A percentile compares a stretch with the other conserved stretches of the same genome.
Evolutionary conservation across 2,329 filamentous ascomycete genomes (phyloP).

Genomic region (Stachybotrys chartarum): DNA sequence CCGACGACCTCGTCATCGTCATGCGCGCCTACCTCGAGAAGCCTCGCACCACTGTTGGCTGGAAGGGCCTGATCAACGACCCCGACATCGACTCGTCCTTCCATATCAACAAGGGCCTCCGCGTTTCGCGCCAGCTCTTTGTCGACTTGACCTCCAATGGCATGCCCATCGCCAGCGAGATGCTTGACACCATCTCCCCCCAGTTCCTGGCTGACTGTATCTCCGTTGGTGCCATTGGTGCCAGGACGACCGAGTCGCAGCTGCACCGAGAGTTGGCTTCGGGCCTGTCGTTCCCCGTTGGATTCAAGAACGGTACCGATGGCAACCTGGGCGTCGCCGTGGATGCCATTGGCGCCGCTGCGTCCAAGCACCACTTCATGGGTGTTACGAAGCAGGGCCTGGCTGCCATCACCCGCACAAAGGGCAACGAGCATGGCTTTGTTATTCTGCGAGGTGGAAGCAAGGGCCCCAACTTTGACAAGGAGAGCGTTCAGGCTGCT

Average conservation of each 20-base stretch:
- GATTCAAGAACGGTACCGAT: slow-evolving; percentile 99
- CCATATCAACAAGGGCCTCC: slow-evolving; percentile 98
- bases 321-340: slow-evolving; percentile 86
- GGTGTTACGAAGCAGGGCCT: slow-evolving; percentile 97
- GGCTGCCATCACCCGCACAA: slow-evolving; percentile 88
- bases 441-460: slow-evolving; percentile 90
- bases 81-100: slow-evolving; percentile 95
- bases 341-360: slow-evolving; percentile 85
- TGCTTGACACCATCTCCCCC: slow-evolving; percentile 97
- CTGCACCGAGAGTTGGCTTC: slow-evolving; percentile 93
- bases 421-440: slow-evolving; percentile 94
- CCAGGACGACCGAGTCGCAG: slow-evolving; percentile 93
- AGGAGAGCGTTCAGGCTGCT: slow-evolving; percentile 69
- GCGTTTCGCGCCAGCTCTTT: slow-evolving; percentile 89
- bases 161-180: slow-evolving; percentile 94
- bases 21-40: slow-evolving; percentile 99
- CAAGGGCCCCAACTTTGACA: slow-evolving; percentile 90
- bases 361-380: slow-evolving; percentile 92
- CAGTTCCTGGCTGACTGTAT: slow-evolving; percentile 97
- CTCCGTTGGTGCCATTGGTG: slow-evolving; percentile 90
- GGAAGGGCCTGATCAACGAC: slow-evolving; percentile 99
- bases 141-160: slow-evolving; percentile 78
- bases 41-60: slow-evolving; percentile 94
- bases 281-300: slow-evolving; percentile 92
- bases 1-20: slow-evolving; percentile 78